Base-by-base conservation (phyloP, 441 rosid species). In the Adansonia gregorii region DNA sequence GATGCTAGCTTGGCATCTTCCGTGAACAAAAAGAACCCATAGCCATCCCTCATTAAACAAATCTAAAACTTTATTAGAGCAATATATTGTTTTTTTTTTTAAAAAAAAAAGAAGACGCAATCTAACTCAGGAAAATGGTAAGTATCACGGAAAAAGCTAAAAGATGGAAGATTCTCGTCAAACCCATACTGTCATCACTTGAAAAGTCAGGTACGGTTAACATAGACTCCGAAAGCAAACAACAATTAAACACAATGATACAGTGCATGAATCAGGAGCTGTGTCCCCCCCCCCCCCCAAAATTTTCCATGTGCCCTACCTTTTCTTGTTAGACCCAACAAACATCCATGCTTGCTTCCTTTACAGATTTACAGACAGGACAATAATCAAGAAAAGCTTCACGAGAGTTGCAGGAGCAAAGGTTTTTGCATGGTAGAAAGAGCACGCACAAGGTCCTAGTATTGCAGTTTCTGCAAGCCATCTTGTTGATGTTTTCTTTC, bases 341-440 rank as follows among this genome's bases (percentile, higher is more conserved):
- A 41, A 88, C 81, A 76, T 86, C 87, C 80, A 88, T 77, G 86
- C 86, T 89, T 39, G 82, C 85, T 64, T 83, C 82, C 85, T 88
- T 90, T 8, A 78, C 78, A 74, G 86, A 85, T 59, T 81, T 76
- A 72, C 92, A 88, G 69, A 85, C 83, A 45, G 89, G 90, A 77
- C 92, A 90, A 12, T 51, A 72, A 35, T 54, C 78, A 3, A 88
- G 87, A 74, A 75, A 85, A 59, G 82, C 49, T 41, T 86, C 90
- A 67, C 91, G 87, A 41, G 74, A 67, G 73, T 87, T 79, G 86
- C 92, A 90, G 56, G 85, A 88, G 80, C 89, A 88, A 46, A 90
- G 85, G 63, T 88, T 89, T 48, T 84, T 86, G 74, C 91, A 87
- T n/a, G 91, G 92, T 10, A 87, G 83, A 72, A 88, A 82, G 20